phyloP scores from a whole-genome alignment of 306 rosid genomes.

The Styphnolobium japonicum region DNA sequence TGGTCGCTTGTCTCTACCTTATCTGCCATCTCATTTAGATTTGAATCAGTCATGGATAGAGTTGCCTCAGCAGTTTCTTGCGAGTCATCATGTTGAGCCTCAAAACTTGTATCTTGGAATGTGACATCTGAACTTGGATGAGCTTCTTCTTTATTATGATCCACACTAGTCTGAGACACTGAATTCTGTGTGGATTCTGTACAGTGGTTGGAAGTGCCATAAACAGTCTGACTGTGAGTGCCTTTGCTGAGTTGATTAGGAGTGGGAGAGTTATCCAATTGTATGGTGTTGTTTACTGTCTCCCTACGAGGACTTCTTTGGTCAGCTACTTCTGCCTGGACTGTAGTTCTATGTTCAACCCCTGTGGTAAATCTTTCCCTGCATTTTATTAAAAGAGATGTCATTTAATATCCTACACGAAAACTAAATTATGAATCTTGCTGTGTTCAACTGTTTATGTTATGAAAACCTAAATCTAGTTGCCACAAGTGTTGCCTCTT shows the following conservation, averaged over 20 bases:
- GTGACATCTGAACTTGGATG: constrained; percentile 18
- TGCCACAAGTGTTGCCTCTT: not conserved
- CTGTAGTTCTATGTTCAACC: constrained; percentile 16
- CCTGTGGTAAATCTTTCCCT: constrained; percentile 63
- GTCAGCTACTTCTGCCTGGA: constrained; percentile 25
- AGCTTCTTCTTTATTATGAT: constrained; percentile 20
- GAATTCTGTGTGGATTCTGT: constrained; percentile 8
- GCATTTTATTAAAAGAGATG: constrained; percentile 17
- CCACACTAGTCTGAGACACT: not conserved
- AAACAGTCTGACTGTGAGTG: not conserved
- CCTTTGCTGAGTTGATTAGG: constrained; percentile 19
- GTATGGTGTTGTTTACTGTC: not conserved
- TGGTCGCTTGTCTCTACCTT: constrained; percentile 33
- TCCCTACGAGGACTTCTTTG: constrained; percentile 25
- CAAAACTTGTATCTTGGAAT: constrained; percentile 23
- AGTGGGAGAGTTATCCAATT: constrained; percentile 19
- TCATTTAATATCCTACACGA: not conserved
- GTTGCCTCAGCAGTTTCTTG: constrained; percentile 36
- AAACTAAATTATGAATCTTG: not conserved
- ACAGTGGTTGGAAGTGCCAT: not conserved
- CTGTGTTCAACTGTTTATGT: not conserved
- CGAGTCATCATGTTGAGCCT: constrained; percentile 9
- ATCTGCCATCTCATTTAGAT: constrained; percentile 34
- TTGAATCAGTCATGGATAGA: constrained; percentile 30
- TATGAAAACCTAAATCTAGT: not conserved